Conservation (phyloP, 2,329 filamentous ascomycete species). For the Fusarium goolgardi region DNA sequence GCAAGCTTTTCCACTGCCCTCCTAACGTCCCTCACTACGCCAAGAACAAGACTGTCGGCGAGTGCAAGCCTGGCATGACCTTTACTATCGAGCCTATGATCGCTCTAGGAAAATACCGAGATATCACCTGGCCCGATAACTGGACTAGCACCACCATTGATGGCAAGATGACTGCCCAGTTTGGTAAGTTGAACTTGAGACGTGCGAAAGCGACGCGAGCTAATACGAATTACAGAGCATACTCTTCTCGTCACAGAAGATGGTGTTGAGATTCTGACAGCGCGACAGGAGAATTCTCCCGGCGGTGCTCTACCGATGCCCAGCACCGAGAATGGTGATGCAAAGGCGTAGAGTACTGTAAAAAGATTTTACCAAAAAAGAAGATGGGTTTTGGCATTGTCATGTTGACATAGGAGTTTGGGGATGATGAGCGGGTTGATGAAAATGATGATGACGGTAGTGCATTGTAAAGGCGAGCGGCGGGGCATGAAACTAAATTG, state of each 20-base stretch:
- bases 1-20: constrained; percentile 90
- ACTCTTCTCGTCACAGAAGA: constrained; percentile 85
- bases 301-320: constrained; percentile 77
- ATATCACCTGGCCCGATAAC: constrained; percentile 98
- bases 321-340: constrained; percentile 32
- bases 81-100: constrained; percentile 99
- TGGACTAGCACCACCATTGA: constrained; percentile 97
- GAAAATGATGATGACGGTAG: constrained; percentile 3
- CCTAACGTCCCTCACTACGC: constrained; percentile 97
- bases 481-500: constrained; percentile 10
- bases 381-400: constrained; percentile 18
- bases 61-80: constrained; percentile 95
- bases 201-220: constrained; percentile 1
- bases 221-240: constrained; percentile 68
- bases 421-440: constrained; percentile 21
- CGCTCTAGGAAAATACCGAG: constrained; percentile 86
- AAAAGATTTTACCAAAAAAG: constrained; percentile 8
- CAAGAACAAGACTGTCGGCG: constrained; percentile 97
- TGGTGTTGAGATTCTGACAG: constrained; percentile 84
- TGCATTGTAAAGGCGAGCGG: constrained; percentile 14
- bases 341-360: constrained; percentile 18
- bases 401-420: constrained; percentile 27
- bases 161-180: constrained; percentile 90
- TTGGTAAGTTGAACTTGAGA: constrained; percentile 68
- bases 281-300: constrained; percentile 76